Conservation (phyloP, 306 rosid species). For the Oemleria cerasiformis region DNA sequence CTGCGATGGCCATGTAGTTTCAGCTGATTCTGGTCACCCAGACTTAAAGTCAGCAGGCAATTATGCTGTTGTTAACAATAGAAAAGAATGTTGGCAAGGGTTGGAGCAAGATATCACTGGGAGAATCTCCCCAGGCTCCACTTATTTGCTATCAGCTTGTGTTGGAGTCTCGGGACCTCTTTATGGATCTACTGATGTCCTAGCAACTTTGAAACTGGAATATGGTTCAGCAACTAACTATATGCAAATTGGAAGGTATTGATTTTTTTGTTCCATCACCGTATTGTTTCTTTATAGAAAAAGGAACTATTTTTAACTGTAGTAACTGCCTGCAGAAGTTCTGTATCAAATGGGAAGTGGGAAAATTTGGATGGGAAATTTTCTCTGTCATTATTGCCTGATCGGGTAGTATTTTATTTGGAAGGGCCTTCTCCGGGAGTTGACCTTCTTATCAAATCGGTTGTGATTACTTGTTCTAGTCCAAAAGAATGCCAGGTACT, state of each 20-base stretch:
- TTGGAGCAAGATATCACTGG: constrained; percentile 83
- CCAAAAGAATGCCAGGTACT: constrained; percentile 47
- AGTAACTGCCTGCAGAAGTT: constrained; percentile 51
- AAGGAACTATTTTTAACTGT: constrained; percentile 7
- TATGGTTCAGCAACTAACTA: constrained; percentile 56
- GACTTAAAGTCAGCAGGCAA: constrained; percentile 27
- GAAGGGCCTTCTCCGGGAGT: constrained; percentile 91
- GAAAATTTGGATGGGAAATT: constrained; percentile 76
- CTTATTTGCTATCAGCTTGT: constrained; percentile 63
- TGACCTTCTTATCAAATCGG: constrained; percentile 67
- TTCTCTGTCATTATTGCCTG: constrained; percentile 56
- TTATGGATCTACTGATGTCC: constrained; percentile 60
- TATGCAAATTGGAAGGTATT: constrained; percentile 76
- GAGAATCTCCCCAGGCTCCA: constrained; percentile 46
- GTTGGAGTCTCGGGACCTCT: constrained; percentile 73
- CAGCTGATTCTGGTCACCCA: constrained; percentile 39
- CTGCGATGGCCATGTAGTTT: constrained; percentile 65
- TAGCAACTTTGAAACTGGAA: constrained; percentile 79
- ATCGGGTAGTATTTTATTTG: constrained; percentile 61
- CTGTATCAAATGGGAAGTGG: constrained; percentile 63
- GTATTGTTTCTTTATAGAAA: constrained; percentile 7
- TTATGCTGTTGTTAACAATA: constrained; percentile 62
- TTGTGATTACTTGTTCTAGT: constrained; percentile 44
- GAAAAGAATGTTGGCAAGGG: constrained; percentile 94
- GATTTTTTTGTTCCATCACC: constrained; percentile 10